Evolutionary conservation across 2,329 filamentous ascomycete genomes (phyloP), one percentile per base, ranked within the genome.

Genomic region (Arachnopeziza araneosa): DNA sequence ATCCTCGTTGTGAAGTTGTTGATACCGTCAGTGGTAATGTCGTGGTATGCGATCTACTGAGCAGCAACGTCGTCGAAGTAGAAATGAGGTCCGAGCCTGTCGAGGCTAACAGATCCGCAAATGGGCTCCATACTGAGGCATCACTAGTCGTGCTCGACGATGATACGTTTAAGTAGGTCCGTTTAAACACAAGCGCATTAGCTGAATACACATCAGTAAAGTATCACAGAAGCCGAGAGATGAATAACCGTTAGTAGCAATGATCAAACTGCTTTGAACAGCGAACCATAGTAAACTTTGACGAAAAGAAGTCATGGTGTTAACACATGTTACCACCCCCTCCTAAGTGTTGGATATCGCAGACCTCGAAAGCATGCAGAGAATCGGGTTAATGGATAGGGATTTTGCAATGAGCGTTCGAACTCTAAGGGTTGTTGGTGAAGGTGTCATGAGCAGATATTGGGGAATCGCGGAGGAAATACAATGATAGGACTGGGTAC

Each of bases 261-360:
- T 60, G 12, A 60, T 53, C 51, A 54, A 51, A 24, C 59, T 36
- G 54, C 52, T 60, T 50, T 61, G 60, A 24, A 64, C 59, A 24
- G 58, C 51, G 24, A 52, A 54, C 63, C 63, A 63, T 36, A 66
- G 52, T 14, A 64, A 17, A 30, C 44, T 24, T 57, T 54, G 24
- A 56, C 44, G 55, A 23, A 54, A 63, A 44, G 60, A 58, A 50
- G 61, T 51, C 65, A 67, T 68, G 55, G 51, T 54, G 64, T 26
- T 50, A 59, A 57, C 54, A 51, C 59, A 59, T 50, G 52, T 54
- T 56, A 52, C 56, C 44, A 54, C 58, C 54, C 57, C 44, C 58
- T 44, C 52, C 26, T n/a, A 21, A 55, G 52, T 52, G 49, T 44
- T 54, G 49, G 54, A 22, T 19, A 48, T 57, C 24, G 55, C 52